Base-by-base conservation (phyloP, 1,284 basidiomycete species). In the Tilletia caries region DNA sequence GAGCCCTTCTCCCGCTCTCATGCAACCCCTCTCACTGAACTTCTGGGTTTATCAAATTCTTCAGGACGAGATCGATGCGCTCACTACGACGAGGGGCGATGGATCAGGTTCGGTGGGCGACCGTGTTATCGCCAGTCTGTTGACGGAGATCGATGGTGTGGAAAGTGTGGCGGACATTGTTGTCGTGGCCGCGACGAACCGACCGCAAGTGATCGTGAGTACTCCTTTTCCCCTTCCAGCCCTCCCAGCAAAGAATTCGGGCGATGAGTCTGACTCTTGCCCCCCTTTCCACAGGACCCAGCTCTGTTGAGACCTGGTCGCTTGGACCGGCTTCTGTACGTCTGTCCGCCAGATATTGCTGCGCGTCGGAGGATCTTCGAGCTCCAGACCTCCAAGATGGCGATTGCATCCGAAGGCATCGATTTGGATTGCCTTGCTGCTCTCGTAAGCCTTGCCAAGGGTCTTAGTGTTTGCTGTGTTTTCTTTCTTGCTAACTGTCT, bases 121-220 rank as follows among this genome's bases (percentile, higher is more conserved):
- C 77, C 92, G 95, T 6, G 92, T 98, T 15, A 87, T 99, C 23
- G 96, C 94, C 0, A 95, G 90, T 70, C 86, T 99, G 25, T 85
- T 99, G 67, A 98, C 95, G 81, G 96, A 83, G 84, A 98, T 98
- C 93, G 96, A 98, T 82, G 96, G 96, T 15, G 91, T 98, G 1
- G 93, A 98, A 84, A 91, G 93, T 83, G 86, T 97, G 25, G 86
- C 91, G 3, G 93, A 94, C 0, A 96, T 98, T 18, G 93, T 93
- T 0, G 89, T 98, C 44, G 89, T 99, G 3, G 96, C 94, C 0
- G 96, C 96, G 0, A 98, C 96, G 3, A 98, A 99, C 82, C 86
- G 95, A 67, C 96, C 96, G 0, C 93, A 97, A 71, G 89, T 90
- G 20, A 90, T 99, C 43, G 94, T 94, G 73, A 81, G 90, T 70